phyloP scores from a whole-genome alignment of 306 rosid species.

The Dicorynia guianensis region DNA sequence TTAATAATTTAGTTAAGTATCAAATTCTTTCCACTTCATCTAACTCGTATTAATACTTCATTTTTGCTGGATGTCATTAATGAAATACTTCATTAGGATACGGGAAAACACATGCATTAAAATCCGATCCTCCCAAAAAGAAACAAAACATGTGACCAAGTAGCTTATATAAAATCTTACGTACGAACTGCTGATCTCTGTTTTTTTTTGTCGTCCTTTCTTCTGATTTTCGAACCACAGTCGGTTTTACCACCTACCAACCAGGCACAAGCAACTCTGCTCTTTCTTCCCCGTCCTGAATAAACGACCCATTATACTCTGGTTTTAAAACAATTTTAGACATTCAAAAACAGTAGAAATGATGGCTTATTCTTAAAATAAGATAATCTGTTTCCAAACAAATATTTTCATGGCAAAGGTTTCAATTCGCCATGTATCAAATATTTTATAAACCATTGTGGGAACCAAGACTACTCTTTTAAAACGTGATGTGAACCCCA shows the following conservation, averaged over 20 bases:
- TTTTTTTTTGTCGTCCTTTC: not conserved
- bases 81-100: too few relatives aligned
- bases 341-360: too few relatives aligned
- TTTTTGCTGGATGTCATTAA: too few relatives aligned
- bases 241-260: not conserved
- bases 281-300: not conserved
- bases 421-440: conserved; percentile 8
- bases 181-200: not conserved
- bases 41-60: too few relatives aligned
- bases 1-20: too few relatives aligned
- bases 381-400: too few relatives aligned
- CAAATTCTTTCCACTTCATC: too few relatives aligned
- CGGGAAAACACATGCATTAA: too few relatives aligned
- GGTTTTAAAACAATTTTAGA: not conserved
- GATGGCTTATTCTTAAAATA: too few relatives aligned
- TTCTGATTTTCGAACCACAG: not conserved
- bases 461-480: conserved; percentile 8
- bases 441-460: not conserved
- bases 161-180: too few relatives aligned
- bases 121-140: too few relatives aligned
- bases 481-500: conserved; percentile 12
- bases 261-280: not conserved
- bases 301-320: not conserved
- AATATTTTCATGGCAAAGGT: conserved; percentile 26
- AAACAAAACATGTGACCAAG: too few relatives aligned